Evolutionary conservation across 495 filamentous ascomycete genomes (phyloP).

Genomic region (Hypoxylon lienhwacheense): DNA sequence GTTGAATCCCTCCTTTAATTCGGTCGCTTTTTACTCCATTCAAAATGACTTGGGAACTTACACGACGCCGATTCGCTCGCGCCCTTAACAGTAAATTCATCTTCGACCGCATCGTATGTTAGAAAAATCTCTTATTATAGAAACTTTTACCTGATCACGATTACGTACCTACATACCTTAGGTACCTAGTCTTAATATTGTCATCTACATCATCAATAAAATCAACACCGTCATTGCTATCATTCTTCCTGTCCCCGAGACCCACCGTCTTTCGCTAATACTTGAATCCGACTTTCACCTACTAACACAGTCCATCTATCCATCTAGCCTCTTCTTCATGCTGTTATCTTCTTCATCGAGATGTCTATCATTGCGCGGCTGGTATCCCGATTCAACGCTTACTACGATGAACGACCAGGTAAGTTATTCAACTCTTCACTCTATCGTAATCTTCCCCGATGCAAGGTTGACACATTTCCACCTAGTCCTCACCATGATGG

Average conservation of each 20-base stretch:
- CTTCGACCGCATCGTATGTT: slow-evolving; percentile 75
- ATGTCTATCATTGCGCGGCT: slow-evolving; percentile 81
- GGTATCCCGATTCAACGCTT: slow-evolving; percentile 84
- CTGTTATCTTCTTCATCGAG: slow-evolving; percentile 82
- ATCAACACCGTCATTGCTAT: slow-evolving; percentile 2
- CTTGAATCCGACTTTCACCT: neutral
- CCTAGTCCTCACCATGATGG: slow-evolving; percentile 93
- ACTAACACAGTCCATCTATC: slow-evolving; percentile 32
- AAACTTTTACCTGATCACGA: too few species aligned
- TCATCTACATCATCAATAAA: slow-evolving; percentile 20
- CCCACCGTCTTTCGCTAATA: slow-evolving; percentile 2
- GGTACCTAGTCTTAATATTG: neutral
- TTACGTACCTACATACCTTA: slow-evolving; percentile 12
- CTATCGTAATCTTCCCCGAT: slow-evolving; percentile 2
- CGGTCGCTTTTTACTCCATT: slow-evolving; percentile 9
- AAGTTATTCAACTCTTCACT: slow-evolving; percentile 33
- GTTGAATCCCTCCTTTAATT: neutral
- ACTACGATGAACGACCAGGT: slow-evolving; percentile 88
- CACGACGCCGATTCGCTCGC: slow-evolving; percentile 64
- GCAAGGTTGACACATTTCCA: slow-evolving; percentile 9
- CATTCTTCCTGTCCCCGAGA: slow-evolving; percentile 17
- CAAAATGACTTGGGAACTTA: slow-evolving; percentile 58
- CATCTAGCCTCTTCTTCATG: slow-evolving; percentile 79
- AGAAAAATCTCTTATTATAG: too few species aligned
- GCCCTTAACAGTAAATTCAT: slow-evolving; percentile 77